Evolutionary conservation across 2,329 filamentous ascomycete genomes (phyloP).

Genomic region (Piedraia hortae): DNA sequence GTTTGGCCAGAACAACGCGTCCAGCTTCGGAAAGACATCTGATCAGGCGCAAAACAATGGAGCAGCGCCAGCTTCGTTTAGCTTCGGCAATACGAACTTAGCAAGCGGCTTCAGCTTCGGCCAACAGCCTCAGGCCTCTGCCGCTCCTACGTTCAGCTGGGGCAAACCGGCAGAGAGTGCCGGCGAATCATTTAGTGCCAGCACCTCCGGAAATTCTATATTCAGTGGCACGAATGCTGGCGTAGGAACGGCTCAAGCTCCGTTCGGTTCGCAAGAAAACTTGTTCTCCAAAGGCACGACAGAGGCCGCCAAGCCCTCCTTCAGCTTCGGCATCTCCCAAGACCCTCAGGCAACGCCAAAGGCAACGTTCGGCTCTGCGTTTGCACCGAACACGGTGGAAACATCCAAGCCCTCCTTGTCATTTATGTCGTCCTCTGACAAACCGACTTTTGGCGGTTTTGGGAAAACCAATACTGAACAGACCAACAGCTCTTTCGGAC

Average conservation of each 20-base stretch:
- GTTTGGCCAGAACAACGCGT: conserved; percentile 2
- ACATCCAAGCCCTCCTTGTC: conserved; percentile 3
- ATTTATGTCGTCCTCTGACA: too few relatives aligned
- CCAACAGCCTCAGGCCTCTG: too few relatives aligned
- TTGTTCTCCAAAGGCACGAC: too few relatives aligned
- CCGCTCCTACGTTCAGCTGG: too few relatives aligned
- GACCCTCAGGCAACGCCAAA: conserved; percentile 1
- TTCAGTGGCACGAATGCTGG: too few relatives aligned
- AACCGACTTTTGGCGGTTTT: too few relatives aligned
- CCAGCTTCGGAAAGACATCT: conserved; percentile 3
- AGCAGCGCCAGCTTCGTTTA: not conserved
- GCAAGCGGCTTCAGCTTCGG: conserved; percentile 2
- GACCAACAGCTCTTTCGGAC: conserved; percentile 2
- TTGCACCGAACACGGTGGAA: conserved; percentile 2
- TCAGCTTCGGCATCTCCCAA: conserved; percentile 1
- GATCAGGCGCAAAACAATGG: conserved; percentile 1
- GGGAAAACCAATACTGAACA: conserved; percentile 2
- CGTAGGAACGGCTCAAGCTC: too few relatives aligned
- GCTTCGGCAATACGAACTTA: too few relatives aligned
- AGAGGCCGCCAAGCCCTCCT: conserved; percentile 2
- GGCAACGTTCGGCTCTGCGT: conserved; percentile 4
- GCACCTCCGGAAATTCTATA: too few relatives aligned
- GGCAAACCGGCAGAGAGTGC: too few relatives aligned
- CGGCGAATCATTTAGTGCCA: too few relatives aligned
- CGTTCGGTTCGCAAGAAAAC: too few relatives aligned